Evolutionary conservation across 306 rosid genomes (phyloP).

Genomic region (Prunus fruticosa): DNA sequence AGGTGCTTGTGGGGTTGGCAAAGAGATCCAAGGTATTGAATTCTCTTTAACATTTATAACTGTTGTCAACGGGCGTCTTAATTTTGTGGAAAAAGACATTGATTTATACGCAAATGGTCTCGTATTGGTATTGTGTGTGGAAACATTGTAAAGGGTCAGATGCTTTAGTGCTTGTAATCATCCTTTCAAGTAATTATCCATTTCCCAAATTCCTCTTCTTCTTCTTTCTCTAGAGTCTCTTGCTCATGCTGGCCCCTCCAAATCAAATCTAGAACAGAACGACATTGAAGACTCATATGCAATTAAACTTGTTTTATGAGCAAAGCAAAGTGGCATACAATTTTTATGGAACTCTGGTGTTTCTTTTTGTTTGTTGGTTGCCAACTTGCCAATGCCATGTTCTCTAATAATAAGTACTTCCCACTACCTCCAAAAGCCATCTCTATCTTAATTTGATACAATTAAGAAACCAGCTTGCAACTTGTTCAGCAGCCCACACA

Average conservation of each 20-base stretch:
- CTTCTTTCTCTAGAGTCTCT: conserved; percentile 8
- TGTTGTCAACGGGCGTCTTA: too few species aligned
- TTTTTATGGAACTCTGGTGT: conserved; percentile 7
- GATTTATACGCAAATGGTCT: too few species aligned
- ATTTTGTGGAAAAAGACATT: too few species aligned
- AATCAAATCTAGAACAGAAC: neutral
- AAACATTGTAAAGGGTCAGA: neutral
- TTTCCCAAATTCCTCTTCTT: conserved; percentile 16
- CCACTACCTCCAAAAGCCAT: conserved; percentile 7
- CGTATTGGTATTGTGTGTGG: too few species aligned
- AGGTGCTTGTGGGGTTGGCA: conserved; percentile 28
- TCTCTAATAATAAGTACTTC: conserved; percentile 4
- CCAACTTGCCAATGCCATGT: neutral
- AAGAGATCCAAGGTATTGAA: conserved; percentile 25
- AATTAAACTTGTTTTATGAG: conserved; percentile 5
- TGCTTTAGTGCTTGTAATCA: conserved; percentile 33
- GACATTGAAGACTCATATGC: neutral
- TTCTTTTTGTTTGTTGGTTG: conserved; percentile 10
- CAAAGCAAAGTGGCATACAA: neutral
- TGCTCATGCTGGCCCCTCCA: conserved; percentile 11
- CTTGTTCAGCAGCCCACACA: neutral
- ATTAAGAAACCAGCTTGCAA: neutral
- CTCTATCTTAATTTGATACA: conserved; percentile 2
- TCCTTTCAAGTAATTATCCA: conserved; percentile 26
- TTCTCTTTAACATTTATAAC: neutral